Evolutionary conservation across 2,329 filamentous ascomycete genomes (phyloP).

Genomic region (Hypoxylon sp.): DNA sequence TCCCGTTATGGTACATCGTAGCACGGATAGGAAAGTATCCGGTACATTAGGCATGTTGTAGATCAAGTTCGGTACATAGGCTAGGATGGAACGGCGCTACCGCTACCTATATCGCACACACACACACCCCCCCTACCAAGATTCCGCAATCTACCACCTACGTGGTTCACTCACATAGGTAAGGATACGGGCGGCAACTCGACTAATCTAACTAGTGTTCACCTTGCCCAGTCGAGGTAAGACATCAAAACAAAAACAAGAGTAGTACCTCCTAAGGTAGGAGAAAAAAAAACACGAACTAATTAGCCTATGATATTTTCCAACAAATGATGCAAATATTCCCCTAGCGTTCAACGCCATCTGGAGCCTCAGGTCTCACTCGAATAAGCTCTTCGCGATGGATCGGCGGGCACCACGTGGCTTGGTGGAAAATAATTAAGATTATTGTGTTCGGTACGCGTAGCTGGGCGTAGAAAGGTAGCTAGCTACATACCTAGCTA

Average conservation of each 20-base stretch:
- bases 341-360: constrained; percentile 20
- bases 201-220: not conserved
- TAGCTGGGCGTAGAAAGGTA: too few relatives aligned
- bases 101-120: constrained; percentile 16
- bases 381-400: constrained; percentile 6
- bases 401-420: constrained; percentile 23
- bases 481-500: too few relatives aligned
- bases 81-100: constrained; percentile 7
- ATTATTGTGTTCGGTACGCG: constrained; percentile 14
- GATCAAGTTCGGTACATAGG: too few relatives aligned
- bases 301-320: too few relatives aligned
- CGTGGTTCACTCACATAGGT: constrained; percentile 14
- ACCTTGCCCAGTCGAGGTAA: too few relatives aligned
- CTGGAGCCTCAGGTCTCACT: constrained; percentile 20
- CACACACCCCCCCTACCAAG: not conserved
- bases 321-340: constrained; percentile 25
- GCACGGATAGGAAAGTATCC: constrained; percentile 23
- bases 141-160: not conserved
- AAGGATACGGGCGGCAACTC: not conserved
- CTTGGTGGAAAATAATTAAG: constrained; percentile 2
- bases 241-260: too few relatives aligned
- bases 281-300: constrained; percentile 2
- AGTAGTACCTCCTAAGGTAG: constrained; percentile 7
- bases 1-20: constrained; percentile 33
- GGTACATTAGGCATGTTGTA: constrained; percentile 8